These are phyloP conservation scores for Phytophthora vignae DNA, from an alignment of 352 stramenopile species.

Conservation along the genomic window DNA sequence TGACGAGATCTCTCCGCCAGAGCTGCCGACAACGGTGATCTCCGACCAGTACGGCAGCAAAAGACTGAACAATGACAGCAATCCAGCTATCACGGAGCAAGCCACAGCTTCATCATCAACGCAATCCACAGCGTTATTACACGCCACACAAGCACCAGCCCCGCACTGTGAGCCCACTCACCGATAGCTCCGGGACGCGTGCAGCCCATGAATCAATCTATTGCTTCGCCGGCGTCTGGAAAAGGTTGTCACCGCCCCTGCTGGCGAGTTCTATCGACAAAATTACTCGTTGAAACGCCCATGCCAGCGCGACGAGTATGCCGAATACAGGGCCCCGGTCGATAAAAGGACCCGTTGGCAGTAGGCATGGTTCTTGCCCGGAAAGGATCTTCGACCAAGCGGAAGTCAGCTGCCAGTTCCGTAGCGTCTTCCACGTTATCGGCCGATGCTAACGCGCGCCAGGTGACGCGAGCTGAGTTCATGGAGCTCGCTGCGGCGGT, in stretches of 20 bases:
- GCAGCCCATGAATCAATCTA: slow-evolving; percentile 44
- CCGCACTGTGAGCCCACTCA: slow-evolving; percentile 15
- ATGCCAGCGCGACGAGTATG: slow-evolving; percentile 10
- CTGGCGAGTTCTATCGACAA: neutral
- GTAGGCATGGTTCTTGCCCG: slow-evolving; percentile 19
- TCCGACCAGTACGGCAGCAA: slow-evolving; percentile 69
- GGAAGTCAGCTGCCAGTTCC: slow-evolving; percentile 19
- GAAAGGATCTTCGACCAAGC: slow-evolving; percentile 28
- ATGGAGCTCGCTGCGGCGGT: slow-evolving; percentile 59
- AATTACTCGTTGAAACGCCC: slow-evolving; percentile 36
- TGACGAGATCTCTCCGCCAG: slow-evolving; percentile 15
- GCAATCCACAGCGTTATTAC: neutral
- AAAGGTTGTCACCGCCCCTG: neutral
- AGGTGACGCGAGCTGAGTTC: slow-evolving; percentile 65
- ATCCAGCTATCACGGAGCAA: slow-evolving; percentile 41
- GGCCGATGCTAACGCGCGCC: slow-evolving; percentile 49
- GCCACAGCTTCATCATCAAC: slow-evolving; percentile 37
- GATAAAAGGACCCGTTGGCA: slow-evolving; percentile 10
- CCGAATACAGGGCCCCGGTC: slow-evolving; percentile 7
- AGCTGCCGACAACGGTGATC: slow-evolving; percentile 28
- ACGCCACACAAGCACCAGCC: neutral
- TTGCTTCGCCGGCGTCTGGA: slow-evolving; percentile 13
- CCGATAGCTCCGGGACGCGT: slow-evolving; percentile 53
- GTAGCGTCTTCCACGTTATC: slow-evolving; percentile 34
- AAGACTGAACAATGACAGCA: slow-evolving; percentile 48